Conservation (phyloP, 805 yeast species). For the Scheffersomyces amazonensis region DNA sequence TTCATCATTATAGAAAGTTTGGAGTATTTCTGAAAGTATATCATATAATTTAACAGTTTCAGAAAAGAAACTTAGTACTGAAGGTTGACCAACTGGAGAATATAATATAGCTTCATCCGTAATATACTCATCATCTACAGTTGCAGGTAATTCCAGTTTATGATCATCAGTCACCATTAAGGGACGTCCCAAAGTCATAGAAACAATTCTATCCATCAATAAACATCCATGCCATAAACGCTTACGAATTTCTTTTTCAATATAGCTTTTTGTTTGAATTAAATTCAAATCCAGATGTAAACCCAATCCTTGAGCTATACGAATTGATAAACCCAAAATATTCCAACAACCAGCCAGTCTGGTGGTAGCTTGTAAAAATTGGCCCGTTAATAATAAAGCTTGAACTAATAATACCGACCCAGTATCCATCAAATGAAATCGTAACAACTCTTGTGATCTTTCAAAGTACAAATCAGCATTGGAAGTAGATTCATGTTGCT, state of each 20-base stretch:
- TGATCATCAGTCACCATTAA: constrained; percentile 14
- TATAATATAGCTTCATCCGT: constrained; percentile 7
- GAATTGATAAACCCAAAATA: constrained; percentile 9
- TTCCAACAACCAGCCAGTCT: constrained; percentile 18
- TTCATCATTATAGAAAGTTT: constrained; percentile 8
- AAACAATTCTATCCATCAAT: constrained; percentile 19
- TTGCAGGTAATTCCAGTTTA: constrained; percentile 11
- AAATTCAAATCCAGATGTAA: constrained; percentile 7
- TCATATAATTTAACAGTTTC: constrained; percentile 14
- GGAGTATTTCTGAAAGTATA: constrained; percentile 14
- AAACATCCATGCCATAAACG: constrained; percentile 23
- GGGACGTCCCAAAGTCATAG: constrained; percentile 22
- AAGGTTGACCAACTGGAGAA: constrained; percentile 9
- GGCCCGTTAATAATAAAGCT: constrained; percentile 18
- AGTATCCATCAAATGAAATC: constrained; percentile 16
- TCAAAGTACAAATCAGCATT: constrained; percentile 16
- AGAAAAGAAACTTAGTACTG: constrained; percentile 13
- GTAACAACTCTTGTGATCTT: constrained; percentile 14
- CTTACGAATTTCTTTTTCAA: constrained; percentile 18
- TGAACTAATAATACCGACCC: constrained; percentile 20
- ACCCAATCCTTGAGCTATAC: constrained; percentile 12
- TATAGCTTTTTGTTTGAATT: constrained; percentile 4
- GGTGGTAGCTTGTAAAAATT: constrained; percentile 20
- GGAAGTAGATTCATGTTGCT: constrained; percentile 1
- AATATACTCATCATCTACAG: constrained; percentile 16